These are phyloP conservation scores for Albizia julibrissin DNA, from an alignment of 306 rosid genomes.

Conservation along the genomic window DNA sequence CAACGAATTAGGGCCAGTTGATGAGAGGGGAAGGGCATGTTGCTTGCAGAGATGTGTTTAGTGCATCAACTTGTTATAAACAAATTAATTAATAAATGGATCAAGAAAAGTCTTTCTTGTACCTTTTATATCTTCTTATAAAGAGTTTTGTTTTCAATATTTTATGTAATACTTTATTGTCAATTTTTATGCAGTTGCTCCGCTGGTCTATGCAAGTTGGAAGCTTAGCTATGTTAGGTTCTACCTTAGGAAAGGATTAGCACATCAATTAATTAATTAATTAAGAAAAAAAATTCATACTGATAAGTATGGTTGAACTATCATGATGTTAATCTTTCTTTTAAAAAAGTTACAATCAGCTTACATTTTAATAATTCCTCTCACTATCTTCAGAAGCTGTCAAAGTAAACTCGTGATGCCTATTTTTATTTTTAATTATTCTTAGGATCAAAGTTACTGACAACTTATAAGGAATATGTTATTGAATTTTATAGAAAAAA, in stretches of 20 bases:
- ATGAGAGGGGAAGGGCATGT: conserved; percentile 17
- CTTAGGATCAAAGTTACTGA: neutral
- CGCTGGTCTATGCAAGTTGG: conserved; percentile 30
- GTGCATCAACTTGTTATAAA: conserved; percentile 31
- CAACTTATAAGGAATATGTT: neutral
- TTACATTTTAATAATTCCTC: neutral
- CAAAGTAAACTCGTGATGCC: neutral
- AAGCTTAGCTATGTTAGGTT: neutral
- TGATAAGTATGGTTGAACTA: conserved; percentile 3
- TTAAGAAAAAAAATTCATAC: neutral
- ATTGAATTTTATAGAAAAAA: neutral
- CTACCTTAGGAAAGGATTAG: conserved; percentile 3
- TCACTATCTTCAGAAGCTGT: neutral
- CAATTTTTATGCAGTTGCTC: neutral
- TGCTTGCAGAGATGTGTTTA: conserved; percentile 19
- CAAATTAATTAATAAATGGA: conserved; percentile 10
- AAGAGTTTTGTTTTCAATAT: neutral
- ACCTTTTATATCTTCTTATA: neutral
- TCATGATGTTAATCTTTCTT: neutral
- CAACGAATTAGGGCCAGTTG: conserved; percentile 26
- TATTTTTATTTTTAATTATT: neutral
- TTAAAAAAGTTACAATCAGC: neutral
- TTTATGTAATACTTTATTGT: neutral
- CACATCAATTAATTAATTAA: neutral
- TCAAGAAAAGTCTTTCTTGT: conserved; percentile 32